These are phyloP conservation scores for Lomentospora prolificans DNA, from an alignment of 2,329 filamentous ascomycete genomes.

Conservation along the genomic window DNA sequence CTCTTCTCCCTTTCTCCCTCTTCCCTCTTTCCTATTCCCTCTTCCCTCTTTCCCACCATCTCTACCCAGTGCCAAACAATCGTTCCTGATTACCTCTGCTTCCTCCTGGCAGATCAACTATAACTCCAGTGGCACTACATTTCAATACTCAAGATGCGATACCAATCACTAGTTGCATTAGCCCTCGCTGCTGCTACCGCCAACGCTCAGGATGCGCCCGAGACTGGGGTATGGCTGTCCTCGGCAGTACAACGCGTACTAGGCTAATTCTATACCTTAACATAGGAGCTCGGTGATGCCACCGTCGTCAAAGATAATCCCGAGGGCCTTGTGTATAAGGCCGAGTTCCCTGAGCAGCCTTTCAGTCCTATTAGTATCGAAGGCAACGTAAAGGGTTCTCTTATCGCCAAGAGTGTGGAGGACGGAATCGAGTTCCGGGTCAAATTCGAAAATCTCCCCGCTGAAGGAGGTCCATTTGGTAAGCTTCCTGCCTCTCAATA, in stretches of 20 bases:
- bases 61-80: neutral
- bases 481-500: conserved; percentile 14
- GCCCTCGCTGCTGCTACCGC: conserved; percentile 4
- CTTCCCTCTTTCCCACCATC: neutral
- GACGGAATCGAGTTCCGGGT: conserved; percentile 46
- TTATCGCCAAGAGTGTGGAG: conserved; percentile 38
- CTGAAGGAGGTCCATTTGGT: conserved; percentile 50
- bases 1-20: neutral
- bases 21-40: neutral
- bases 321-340: conserved; percentile 40
- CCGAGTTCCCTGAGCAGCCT: conserved; percentile 40
- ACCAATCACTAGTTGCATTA: conserved; percentile 4
- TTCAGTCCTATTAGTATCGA: conserved; percentile 39
- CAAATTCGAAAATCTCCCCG: conserved; percentile 48
- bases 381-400: conserved; percentile 44
- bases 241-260: neutral
- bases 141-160: conserved; percentile 1
- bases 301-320: conserved; percentile 46
- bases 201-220: neutral
- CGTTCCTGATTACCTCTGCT: neutral
- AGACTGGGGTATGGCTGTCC: neutral
- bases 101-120: neutral
- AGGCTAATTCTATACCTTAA: neutral
- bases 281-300: conserved; percentile 37
- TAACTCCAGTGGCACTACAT: neutral